These are phyloP conservation scores for Strobilomyces dryophilus DNA, from an alignment of 768 basidiomycete genomes.

Conservation along the genomic window DNA sequence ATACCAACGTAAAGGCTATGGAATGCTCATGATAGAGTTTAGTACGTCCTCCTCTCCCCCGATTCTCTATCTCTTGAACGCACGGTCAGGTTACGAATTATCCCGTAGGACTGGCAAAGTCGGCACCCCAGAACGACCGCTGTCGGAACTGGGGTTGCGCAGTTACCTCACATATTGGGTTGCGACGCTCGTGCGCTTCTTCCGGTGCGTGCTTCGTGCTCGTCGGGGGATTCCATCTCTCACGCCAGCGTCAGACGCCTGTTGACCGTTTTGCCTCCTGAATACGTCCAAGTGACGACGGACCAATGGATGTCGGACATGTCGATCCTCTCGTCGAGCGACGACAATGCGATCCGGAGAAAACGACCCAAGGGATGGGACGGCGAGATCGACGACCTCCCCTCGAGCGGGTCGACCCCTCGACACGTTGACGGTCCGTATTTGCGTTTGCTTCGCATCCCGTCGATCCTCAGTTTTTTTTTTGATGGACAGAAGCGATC, in stretches of 20 bases:
- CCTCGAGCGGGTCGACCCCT: constrained; percentile 30
- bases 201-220: constrained; percentile 46
- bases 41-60: constrained; percentile 51
- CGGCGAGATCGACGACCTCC: constrained; percentile 53
- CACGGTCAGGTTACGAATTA: constrained; percentile 77
- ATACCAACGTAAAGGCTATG: constrained; percentile 84
- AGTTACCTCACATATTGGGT: constrained; percentile 92
- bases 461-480: not conserved
- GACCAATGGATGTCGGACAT: constrained; percentile 42
- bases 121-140: constrained; percentile 91
- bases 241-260: constrained; percentile 40
- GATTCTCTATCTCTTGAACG: not conserved
- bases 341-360: constrained; percentile 32
- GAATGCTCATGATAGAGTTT: constrained; percentile 97
- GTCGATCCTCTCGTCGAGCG: constrained; percentile 30
- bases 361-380: constrained; percentile 69
- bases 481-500: constrained; percentile 43
- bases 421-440: constrained; percentile 39
- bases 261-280: constrained; percentile 57
- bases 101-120: constrained; percentile 74
- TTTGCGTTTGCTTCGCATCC: not conserved
- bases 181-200: constrained; percentile 76
- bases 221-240: not conserved
- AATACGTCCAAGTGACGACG: constrained; percentile 42
- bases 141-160: constrained; percentile 88